These are phyloP conservation scores for Tetradesmus obliquus DNA, from an alignment of 139 green algal species.

Conservation along the genomic window DNA sequence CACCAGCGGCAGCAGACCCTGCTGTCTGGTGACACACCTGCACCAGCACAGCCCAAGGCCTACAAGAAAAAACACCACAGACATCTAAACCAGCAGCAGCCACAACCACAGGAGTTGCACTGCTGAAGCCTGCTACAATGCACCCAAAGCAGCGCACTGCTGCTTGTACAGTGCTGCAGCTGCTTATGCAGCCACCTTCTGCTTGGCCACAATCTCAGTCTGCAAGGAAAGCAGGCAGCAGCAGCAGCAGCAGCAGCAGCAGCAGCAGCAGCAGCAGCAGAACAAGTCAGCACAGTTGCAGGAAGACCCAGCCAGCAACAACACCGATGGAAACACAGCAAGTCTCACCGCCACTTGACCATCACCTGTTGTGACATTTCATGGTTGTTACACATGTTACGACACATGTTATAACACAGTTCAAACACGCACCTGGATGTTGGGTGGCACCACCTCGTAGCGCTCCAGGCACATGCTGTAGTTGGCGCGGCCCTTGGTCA, in stretches of 20 bases:
- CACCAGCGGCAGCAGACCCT: neutral
- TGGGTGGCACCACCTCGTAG: constrained; percentile 94
- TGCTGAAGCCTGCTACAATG: neutral
- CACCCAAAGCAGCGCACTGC: neutral
- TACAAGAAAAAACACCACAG: neutral
- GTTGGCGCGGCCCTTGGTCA: constrained; percentile 97
- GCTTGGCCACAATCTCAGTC: constrained; percentile 37
- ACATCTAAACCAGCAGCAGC: neutral
- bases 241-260: neutral
- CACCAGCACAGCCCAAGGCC: neutral
- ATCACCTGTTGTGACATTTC: neutral
- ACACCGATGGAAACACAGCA: too few relatives aligned
- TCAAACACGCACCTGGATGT: constrained; percentile 82
- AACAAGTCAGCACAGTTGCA: too few relatives aligned
- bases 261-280: neutral
- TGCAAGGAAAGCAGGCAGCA: neutral
- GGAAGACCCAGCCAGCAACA: too few relatives aligned
- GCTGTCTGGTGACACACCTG: neutral
- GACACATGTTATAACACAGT: neutral
- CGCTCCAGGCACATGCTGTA: constrained; percentile 94
- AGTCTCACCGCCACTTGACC: too few relatives aligned
- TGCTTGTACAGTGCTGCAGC: neutral
- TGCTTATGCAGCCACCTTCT: constrained; percentile 47
- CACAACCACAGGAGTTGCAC: neutral
- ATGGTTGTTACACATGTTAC: neutral